Evolutionary conservation across 352 stramenopile genomes (phyloP).

Genomic region (Pythium insidiosum): DNA sequence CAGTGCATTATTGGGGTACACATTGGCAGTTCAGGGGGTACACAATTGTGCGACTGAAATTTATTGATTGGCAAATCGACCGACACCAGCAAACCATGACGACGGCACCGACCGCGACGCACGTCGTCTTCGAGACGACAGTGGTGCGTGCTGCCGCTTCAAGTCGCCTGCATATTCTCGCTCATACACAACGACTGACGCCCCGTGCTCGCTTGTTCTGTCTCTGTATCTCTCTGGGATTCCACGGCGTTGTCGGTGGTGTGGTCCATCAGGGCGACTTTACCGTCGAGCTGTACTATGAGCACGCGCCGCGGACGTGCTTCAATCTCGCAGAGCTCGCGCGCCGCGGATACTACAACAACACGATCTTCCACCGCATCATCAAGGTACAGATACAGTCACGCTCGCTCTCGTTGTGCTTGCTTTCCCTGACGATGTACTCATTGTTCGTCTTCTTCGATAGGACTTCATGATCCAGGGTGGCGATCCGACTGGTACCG

Average conservation of each 20-base stretch:
- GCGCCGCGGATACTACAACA: slow-evolving; percentile 93
- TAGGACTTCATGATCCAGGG: slow-evolving; percentile 96
- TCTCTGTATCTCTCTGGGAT: no score
- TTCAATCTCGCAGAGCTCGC: slow-evolving; percentile 91
- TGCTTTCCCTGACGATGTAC: no score
- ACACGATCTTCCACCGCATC: slow-evolving; percentile 93
- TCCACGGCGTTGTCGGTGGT: no score
- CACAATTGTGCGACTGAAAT: no score
- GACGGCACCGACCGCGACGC: slow-evolving; percentile 27
- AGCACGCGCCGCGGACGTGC: slow-evolving; percentile 90
- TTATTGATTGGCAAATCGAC: no score
- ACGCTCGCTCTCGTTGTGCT: no score
- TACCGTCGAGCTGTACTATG: slow-evolving; percentile 90
- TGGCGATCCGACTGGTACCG: slow-evolving; percentile 91
- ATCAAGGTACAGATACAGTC: slow-evolving; percentile 89
- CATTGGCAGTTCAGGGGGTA: no score
- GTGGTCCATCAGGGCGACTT: slow-evolving; percentile 64
- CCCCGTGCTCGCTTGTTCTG: neutral
- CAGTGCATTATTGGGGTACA: no score
- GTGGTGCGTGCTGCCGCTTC: slow-evolving; percentile 32
- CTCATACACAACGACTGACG: neutral
- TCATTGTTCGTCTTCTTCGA: neutral
- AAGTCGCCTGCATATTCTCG: neutral
- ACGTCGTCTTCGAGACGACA: slow-evolving; percentile 82
- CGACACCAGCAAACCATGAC: neutral